These are phyloP conservation scores for Eimeria brunetti DNA, from an alignment of 169 alveolate species.

Conservation along the genomic window DNA sequence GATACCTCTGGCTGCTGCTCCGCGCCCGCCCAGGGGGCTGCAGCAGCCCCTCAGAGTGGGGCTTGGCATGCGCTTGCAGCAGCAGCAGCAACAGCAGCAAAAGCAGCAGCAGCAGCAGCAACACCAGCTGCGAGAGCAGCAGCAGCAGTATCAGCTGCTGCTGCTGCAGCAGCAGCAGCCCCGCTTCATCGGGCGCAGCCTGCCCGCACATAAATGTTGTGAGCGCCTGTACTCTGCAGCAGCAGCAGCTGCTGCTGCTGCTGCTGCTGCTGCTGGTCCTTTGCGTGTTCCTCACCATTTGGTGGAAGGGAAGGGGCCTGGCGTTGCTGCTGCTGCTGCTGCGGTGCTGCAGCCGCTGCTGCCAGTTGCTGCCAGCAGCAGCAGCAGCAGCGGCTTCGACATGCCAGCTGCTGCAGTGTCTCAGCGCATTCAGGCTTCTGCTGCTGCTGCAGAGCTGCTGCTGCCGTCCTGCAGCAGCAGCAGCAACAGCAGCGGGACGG, in stretches of 20 bases:
- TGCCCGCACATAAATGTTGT: neutral
- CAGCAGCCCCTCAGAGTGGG: conserved; percentile 1
- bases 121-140: neutral
- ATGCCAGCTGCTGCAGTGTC: neutral
- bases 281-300: conserved; percentile 13
- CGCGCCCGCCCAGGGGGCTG: neutral
- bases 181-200: neutral
- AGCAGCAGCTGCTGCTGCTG: conserved; percentile 33
- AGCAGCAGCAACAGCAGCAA: neutral
- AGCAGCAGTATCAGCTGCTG: neutral
- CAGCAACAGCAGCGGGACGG: conserved; percentile 4
- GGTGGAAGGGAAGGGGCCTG: neutral
- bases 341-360: conserved; percentile 42
- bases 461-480: conserved; percentile 64
- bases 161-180: conserved; percentile 7
- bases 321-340: conserved; percentile 42
- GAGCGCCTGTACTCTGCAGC: conserved; percentile 27
- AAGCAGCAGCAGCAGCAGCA: conserved; percentile 9
- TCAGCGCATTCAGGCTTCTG: neutral
- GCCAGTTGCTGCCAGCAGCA: conserved; percentile 28
- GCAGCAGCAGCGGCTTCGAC: neutral
- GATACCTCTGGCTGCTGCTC: neutral
- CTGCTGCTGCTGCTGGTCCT: conserved; percentile 15
- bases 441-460: conserved; percentile 42
- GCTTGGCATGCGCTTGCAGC: neutral